phyloP scores from a whole-genome alignment of 2,329 filamentous ascomycete species.

The Verticillium nubilum region DNA sequence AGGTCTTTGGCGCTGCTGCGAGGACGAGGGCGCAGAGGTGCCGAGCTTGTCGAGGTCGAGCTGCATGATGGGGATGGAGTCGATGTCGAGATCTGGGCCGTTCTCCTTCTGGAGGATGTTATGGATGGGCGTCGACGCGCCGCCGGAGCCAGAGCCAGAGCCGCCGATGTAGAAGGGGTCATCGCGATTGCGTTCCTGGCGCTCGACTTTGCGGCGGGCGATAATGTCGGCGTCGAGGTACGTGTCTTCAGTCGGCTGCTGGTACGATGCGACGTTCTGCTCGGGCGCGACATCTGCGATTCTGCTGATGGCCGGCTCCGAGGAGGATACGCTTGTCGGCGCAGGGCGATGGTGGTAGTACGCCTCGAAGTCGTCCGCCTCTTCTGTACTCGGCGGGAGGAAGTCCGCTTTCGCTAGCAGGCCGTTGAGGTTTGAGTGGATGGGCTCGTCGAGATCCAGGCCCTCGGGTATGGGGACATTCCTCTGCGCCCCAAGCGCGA shows the following conservation, averaged over 20 bases:
- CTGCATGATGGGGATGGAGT: constrained; percentile 94
- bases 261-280: constrained; percentile 48
- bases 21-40: constrained; percentile 17
- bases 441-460: constrained; percentile 74
- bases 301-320: constrained; percentile 49
- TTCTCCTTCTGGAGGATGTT: constrained; percentile 69
- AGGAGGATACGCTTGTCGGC: constrained; percentile 44
- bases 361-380: constrained; percentile 61
- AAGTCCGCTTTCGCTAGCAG: constrained; percentile 59
- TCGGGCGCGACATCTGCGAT: constrained; percentile 40
- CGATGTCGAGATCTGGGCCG: constrained; percentile 77
- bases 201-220: constrained; percentile 68
- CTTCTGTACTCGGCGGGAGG: constrained; percentile 40
- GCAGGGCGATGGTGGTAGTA: constrained; percentile 58
- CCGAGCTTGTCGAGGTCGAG: constrained; percentile 64
- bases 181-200: constrained; percentile 77
- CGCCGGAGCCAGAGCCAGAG: constrained; percentile 43
- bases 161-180: constrained; percentile 89
- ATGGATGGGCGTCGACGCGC: constrained; percentile 71
- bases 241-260: constrained; percentile 55
- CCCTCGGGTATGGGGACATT: constrained; percentile 77
- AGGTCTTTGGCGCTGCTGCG: constrained; percentile 19
- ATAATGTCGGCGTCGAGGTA: constrained; percentile 69
- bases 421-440: constrained; percentile 67
- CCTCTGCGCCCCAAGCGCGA: constrained; percentile 73